These are phyloP conservation scores for Endogone sp. DNA, from an alignment of 192 early-diverging fungal genomes.

Conservation along the genomic window DNA sequence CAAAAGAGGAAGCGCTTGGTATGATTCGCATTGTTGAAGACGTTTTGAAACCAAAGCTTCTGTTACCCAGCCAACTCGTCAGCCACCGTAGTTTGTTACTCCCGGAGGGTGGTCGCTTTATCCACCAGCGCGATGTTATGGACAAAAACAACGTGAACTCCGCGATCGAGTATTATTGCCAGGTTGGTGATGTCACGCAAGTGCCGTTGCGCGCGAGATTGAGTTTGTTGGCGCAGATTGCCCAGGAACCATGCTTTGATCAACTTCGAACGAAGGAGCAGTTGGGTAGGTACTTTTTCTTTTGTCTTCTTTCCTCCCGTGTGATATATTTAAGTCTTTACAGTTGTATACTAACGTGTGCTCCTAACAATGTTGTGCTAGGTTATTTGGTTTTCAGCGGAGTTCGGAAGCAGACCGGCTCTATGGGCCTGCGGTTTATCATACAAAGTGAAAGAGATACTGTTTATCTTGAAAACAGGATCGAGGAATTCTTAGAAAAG, in stretches of 20 bases:
- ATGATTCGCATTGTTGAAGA: slow-evolving; percentile 56
- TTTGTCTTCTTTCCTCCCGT: too few species aligned
- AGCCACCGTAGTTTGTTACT: slow-evolving; percentile 52
- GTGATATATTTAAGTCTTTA: too few species aligned
- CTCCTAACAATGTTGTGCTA: not conserved
- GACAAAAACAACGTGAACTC: slow-evolving; percentile 86
- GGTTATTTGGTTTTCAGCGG: slow-evolving; percentile 77
- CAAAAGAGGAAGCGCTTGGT: slow-evolving; percentile 58
- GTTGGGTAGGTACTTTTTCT: slow-evolving; percentile 47
- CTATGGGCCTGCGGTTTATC: slow-evolving; percentile 74
- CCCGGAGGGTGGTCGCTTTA: slow-evolving; percentile 41
- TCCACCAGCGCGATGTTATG: slow-evolving; percentile 52
- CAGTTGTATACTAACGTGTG: slow-evolving; percentile 3
- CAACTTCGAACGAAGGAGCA: slow-evolving; percentile 91
- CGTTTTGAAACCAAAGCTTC: slow-evolving; percentile 52
- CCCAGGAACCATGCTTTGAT: slow-evolving; percentile 89
- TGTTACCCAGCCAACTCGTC: slow-evolving; percentile 53
- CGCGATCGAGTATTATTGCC: slow-evolving; percentile 80
- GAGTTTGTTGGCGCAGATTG: slow-evolving; percentile 75
- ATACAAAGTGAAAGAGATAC: slow-evolving; percentile 88
- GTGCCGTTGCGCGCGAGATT: slow-evolving; percentile 59
- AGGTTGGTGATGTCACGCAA: slow-evolving; percentile 71
- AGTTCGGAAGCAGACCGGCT: slow-evolving; percentile 69
- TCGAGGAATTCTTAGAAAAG: slow-evolving; percentile 70
- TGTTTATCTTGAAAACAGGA: slow-evolving; percentile 71